A percentile compares a stretch with the other conserved stretches of the same genome.
Conservation (phyloP, 495 filamentous ascomycete species). For the Trichoderma reesei region DNA sequence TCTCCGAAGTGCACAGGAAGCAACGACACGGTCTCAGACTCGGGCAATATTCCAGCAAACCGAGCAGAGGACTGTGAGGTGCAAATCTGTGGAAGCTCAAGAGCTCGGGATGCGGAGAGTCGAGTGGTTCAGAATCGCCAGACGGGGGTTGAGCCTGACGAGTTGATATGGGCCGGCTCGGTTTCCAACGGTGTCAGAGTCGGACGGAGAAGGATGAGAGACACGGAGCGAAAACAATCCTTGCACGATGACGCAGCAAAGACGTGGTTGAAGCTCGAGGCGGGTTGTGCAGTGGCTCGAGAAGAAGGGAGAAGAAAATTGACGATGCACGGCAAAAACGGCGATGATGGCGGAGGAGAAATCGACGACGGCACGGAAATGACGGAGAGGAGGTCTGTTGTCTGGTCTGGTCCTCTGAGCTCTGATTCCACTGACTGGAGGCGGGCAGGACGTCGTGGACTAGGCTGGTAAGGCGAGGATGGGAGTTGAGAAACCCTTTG, state of each 20-base stretch:
- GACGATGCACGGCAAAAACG: neutral
- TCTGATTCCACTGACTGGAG: constrained; percentile 4
- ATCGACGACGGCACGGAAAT: neutral
- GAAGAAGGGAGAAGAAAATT: neutral
- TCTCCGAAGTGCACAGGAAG: neutral
- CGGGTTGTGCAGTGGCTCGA: neutral
- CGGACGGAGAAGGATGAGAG: neutral
- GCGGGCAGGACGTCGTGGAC: neutral
- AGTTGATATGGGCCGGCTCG: neutral
- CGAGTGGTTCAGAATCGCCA: neutral
- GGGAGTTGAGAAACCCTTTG: neutral
- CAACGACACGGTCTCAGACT: constrained; percentile 6
- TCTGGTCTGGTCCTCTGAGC: neutral
- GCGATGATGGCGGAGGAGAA: neutral
- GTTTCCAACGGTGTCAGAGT: neutral
- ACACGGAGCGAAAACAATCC: neutral
- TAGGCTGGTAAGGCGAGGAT: neutral
- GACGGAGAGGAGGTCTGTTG: neutral
- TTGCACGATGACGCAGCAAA: neutral
- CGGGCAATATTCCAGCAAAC: constrained; percentile 13
- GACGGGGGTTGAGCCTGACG: neutral
- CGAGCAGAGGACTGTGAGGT: constrained; percentile 1
- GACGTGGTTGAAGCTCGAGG: neutral
- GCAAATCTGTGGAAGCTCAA: neutral
- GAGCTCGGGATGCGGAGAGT: neutral